These are phyloP conservation scores for Xylariaceae sp. DNA, from an alignment of 2,329 filamentous ascomycete genomes.

Conservation along the genomic window DNA sequence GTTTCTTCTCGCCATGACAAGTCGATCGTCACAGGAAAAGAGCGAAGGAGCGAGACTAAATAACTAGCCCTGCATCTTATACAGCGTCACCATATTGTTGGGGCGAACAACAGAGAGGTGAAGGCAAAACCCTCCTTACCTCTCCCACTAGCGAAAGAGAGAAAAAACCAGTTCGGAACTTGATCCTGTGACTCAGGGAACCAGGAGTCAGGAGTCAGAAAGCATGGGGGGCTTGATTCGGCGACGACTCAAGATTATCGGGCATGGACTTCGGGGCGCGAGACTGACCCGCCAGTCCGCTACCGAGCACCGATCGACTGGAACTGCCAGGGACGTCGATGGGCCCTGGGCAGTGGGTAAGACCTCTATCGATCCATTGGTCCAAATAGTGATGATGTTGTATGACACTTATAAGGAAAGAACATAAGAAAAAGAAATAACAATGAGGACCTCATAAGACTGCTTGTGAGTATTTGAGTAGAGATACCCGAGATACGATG, in stretches of 20 bases:
- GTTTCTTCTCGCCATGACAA: no score
- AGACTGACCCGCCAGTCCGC: constrained; percentile 29
- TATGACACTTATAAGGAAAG: constrained; percentile 3
- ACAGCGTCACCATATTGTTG: constrained; percentile 3
- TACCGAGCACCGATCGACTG: constrained; percentile 21
- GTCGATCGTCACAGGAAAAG: background rate
- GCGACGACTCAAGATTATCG: no score
- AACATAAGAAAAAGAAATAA: constrained; percentile 5
- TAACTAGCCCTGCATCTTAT: background rate
- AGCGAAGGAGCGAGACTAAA: constrained; percentile 17
- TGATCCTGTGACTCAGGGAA: no score
- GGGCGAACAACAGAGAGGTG: no score
- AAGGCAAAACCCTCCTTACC: no score
- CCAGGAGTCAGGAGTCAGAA: no score
- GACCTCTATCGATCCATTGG: constrained; percentile 19
- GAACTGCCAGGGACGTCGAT: constrained; percentile 21
- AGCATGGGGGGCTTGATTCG: no score
- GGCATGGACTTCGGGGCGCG: constrained; percentile 29
- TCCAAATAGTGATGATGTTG: constrained; percentile 6
- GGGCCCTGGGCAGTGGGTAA: constrained; percentile 17
- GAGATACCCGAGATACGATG: background rate
- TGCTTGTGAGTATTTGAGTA: background rate
- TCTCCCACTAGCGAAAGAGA: no score
- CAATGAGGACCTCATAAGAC: constrained; percentile 8
- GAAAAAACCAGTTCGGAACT: constrained; percentile 4